Evolutionary conservation across 1,284 basidiomycete species (phyloP), one percentile per base, ranked within the genome.

Genomic region (Ceratorhiza oryzae-sativae): DNA sequence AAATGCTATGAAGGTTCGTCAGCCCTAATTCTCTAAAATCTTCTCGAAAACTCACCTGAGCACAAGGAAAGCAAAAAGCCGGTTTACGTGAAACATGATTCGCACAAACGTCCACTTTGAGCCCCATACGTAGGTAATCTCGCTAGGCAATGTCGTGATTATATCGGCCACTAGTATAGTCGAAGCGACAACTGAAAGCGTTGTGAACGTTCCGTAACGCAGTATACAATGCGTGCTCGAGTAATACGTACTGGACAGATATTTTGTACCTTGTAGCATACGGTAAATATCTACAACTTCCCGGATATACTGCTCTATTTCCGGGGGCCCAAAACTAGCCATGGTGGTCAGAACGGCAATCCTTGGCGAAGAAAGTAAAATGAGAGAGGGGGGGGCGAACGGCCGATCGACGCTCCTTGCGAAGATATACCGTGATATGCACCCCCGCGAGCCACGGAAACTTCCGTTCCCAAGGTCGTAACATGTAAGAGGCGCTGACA

Each of bases 181-280:
- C 10, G 27, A n/a, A 30, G 62, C 62, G 4, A 46, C 62, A 20
- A 65, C 62, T 65, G 32, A n/a, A n/a, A n/a, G n/a, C n/a, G n/a
- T n/a, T n/a, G n/a, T n/a, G n/a, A n/a, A n/a, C n/a, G n/a, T n/a
- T n/a, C n/a, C n/a, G n/a, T n/a, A n/a, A n/a, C n/a, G n/a, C n/a
- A n/a, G n/a, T n/a, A n/a, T n/a, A n/a, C n/a, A n/a, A n/a, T 36
- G 20, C 3, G 36, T 3, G 6, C 42, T 18, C 4, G 18, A 20
- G 27, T 42, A 46, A 32, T 71, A 73, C 68, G 59, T 71, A 56
- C 59, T 49, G 58, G 49, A n/a, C 39, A 49, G 67, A n/a, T 53
- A 49, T 45, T 48, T 74, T 78, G 77, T 80, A 85, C 86, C 85
- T 84, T 86, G 27, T 12, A 60, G n/a, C 9, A 23, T 25, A 51